Percentiles rank a stretch among this genome's conserved stretches.
Conservation (phyloP, 2,329 filamentous ascomycete genomes). For the Sordariomycetes sp. region DNA sequence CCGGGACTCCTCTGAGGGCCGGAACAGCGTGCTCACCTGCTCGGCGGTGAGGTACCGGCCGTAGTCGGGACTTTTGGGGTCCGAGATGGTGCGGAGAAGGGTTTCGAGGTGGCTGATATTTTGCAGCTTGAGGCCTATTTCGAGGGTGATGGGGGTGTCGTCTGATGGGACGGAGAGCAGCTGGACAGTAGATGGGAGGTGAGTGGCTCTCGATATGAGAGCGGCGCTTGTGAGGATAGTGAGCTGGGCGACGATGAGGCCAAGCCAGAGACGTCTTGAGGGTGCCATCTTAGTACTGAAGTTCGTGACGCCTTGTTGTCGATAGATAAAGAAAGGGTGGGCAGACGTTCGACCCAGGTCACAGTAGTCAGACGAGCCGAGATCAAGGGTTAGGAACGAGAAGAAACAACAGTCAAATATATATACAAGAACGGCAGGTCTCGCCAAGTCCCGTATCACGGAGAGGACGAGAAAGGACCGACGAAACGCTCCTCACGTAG, state of each 20-base stretch:
- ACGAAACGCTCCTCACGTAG: not conserved
- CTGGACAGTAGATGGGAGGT: not conserved
- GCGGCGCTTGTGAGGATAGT: not conserved
- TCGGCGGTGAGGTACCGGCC: slow-evolving; percentile 12
- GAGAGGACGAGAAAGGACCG: not conserved
- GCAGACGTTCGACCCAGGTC: no score
- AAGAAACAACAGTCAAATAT: not conserved
- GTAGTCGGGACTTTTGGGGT: slow-evolving; percentile 13
- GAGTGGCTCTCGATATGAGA: slow-evolving; percentile 1
- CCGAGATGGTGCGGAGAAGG: slow-evolving; percentile 12
- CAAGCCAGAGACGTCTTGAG: not conserved
- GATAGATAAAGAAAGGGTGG: no score
- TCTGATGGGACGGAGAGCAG: slow-evolving; percentile 1
- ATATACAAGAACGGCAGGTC: not conserved
- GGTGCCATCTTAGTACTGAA: not conserved
- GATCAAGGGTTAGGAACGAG: no score
- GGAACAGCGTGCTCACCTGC: slow-evolving; percentile 12
- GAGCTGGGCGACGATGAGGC: not conserved
- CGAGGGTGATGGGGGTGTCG: slow-evolving; percentile 2
- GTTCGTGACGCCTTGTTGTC: no score
- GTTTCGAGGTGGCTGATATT: slow-evolving; percentile 13
- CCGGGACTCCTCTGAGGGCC: slow-evolving; percentile 10
- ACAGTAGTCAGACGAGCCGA: no score
- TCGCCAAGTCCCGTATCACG: not conserved
- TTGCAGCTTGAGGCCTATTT: slow-evolving; percentile 18